phyloP scores from a whole-genome alignment of 2,329 filamentous ascomycete genomes.

The Cladosporium sphaerospermum region DNA sequence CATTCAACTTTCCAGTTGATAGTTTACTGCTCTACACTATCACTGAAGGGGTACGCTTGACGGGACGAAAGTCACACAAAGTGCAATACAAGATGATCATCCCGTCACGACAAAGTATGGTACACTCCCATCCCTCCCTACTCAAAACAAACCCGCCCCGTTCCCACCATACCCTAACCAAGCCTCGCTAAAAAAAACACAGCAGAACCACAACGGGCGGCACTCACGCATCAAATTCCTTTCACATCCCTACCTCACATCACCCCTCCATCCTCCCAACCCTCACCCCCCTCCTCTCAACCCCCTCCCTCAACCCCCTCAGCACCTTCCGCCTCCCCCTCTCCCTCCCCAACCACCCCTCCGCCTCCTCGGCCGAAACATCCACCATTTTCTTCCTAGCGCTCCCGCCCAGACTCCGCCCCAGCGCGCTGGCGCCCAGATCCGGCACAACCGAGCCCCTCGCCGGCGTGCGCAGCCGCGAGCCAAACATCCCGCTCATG shows the following conservation, averaged over 20 bases:
- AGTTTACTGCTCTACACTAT: no score
- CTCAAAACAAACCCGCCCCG: no score
- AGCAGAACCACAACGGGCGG: no score
- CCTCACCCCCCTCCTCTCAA: constrained; percentile 20
- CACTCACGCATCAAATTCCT: no score
- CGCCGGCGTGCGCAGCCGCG: constrained; percentile 20
- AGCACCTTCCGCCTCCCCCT: constrained; percentile 35
- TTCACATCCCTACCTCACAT: background rate
- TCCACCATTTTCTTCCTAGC: constrained; percentile 33
- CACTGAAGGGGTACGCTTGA: no score
- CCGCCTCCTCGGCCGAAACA: constrained; percentile 37
- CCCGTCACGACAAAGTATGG: no score
- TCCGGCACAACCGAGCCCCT: constrained; percentile 25
- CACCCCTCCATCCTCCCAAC: constrained; percentile 3
- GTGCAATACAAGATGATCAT: no score
- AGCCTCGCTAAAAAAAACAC: no score
- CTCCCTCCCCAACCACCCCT: constrained; percentile 28
- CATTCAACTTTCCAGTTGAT: no score
- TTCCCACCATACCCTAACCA: no score
- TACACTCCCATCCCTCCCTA: no score
- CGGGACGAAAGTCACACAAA: no score
- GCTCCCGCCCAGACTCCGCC: constrained; percentile 23
- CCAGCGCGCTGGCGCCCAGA: constrained; percentile 21
- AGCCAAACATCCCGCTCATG: constrained; percentile 30
- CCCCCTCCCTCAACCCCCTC: constrained; percentile 31